Conservation (phyloP, 1,284 basidiomycete species). For the Malassezia nana region DNA sequence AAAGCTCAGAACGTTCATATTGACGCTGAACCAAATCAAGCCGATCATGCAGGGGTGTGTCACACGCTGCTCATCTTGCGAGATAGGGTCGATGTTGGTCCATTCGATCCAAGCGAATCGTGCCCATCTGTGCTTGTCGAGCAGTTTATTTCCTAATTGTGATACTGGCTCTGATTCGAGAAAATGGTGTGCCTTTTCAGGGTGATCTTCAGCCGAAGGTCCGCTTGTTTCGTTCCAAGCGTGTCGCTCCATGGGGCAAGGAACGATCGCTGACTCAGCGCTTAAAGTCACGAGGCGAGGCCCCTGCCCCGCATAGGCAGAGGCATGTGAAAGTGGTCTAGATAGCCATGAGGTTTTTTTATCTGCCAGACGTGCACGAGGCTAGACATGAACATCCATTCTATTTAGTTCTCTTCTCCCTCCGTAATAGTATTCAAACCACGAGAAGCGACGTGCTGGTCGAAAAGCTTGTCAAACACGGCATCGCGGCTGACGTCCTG, state of each 20-base stretch:
- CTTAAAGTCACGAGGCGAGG: too few species aligned
- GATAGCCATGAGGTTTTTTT: neutral
- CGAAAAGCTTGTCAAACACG: constrained; percentile 18
- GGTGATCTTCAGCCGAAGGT: neutral
- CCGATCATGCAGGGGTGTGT: constrained; percentile 1
- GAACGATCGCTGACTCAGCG: neutral
- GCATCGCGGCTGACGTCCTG: constrained; percentile 16
- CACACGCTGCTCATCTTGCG: constrained; percentile 6
- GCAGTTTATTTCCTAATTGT: neutral
- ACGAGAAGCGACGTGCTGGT: constrained; percentile 14
- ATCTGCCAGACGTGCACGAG: neutral
- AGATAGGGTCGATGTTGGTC: constrained; percentile 13
- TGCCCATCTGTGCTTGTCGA: neutral
- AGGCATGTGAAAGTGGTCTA: neutral
- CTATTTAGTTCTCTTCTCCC: neutral
- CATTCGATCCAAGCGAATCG: constrained; percentile 12
- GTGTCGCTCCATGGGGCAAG: neutral
- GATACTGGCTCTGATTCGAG: neutral
- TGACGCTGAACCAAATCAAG: constrained; percentile 13
- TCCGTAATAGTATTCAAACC: neutral
- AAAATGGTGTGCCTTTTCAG: neutral
- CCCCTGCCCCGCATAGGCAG: neutral
- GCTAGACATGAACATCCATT: neutral
- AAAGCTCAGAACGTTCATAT: constrained; percentile 50
- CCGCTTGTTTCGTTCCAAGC: neutral